phyloP scores from a whole-genome alignment of 495 filamentous ascomycete genomes.

The Trichodelitschia bisporula region DNA sequence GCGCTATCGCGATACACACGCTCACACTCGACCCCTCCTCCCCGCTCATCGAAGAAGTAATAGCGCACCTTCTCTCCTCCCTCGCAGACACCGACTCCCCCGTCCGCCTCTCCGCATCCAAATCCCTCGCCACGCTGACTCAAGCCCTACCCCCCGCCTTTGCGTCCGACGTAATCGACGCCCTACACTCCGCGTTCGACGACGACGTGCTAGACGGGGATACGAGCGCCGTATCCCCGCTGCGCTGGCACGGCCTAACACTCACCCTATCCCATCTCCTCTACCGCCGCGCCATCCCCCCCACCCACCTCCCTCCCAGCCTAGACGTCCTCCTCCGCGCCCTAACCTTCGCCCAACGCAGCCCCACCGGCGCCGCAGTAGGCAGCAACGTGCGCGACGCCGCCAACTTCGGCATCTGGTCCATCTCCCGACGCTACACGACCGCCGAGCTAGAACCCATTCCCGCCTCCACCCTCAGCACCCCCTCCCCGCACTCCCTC shows the following conservation, averaged over 20 bases:
- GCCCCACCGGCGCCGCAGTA: constrained; percentile 52
- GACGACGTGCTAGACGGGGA: constrained; percentile 56
- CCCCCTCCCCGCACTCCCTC: constrained; percentile 2
- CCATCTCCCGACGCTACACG: constrained; percentile 64
- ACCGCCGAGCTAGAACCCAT: constrained; percentile 52
- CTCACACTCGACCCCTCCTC: constrained; percentile 17
- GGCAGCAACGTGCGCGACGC: constrained; percentile 92
- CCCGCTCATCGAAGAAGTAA: constrained; percentile 37
- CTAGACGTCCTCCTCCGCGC: constrained; percentile 46
- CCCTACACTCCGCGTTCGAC: constrained; percentile 47
- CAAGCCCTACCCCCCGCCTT: constrained; percentile 53
- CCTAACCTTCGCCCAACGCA: constrained; percentile 65
- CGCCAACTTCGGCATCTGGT: constrained; percentile 88
- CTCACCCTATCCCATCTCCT: constrained; percentile 68
- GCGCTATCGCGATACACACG: constrained; percentile 39
- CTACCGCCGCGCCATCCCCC: constrained; percentile 49
- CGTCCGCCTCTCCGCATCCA: constrained; percentile 73
- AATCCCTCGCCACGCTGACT: constrained; percentile 69
- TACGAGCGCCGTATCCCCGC: constrained; percentile 45
- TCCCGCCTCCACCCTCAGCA: too few species aligned
- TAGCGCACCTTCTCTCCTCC: constrained; percentile 41
- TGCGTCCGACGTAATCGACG: constrained; percentile 65
- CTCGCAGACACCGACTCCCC: constrained; percentile 70
- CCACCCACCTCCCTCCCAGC: constrained; percentile 38
- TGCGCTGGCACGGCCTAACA: constrained; percentile 79